phyloP scores from a whole-genome alignment of 495 filamentous ascomycete species.

The Pyrenopolyporus hunteri region DNA sequence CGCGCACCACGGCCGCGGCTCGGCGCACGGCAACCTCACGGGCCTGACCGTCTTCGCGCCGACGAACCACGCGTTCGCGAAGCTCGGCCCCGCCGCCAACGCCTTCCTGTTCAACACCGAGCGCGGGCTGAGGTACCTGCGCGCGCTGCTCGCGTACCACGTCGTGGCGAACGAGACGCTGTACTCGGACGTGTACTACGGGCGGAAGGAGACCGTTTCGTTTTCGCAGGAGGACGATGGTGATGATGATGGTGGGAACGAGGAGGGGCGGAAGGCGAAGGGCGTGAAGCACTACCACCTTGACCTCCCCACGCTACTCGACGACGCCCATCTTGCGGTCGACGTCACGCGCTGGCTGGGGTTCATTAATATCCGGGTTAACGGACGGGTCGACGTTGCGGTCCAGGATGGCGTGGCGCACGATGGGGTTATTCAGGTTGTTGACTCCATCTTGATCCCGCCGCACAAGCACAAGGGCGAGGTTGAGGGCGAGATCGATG shows the following conservation, averaged over 20 bases:
- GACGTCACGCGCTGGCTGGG: slow-evolving; percentile 69
- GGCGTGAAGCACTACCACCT: slow-evolving; percentile 54
- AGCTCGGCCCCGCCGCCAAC: slow-evolving; percentile 71
- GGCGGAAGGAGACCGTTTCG: slow-evolving; percentile 25
- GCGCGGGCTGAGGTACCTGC: slow-evolving; percentile 72
- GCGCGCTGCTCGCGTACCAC: slow-evolving; percentile 77
- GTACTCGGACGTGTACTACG: slow-evolving; percentile 81
- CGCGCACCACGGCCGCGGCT: slow-evolving; percentile 38
- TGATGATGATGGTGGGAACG: slow-evolving; percentile 7
- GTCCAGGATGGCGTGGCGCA: slow-evolving; percentile 69
- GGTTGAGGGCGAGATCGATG: slow-evolving; percentile 60
- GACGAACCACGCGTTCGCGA: slow-evolving; percentile 73
- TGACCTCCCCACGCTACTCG: slow-evolving; percentile 70
- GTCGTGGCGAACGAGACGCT: slow-evolving; percentile 75
- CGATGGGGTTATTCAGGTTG: slow-evolving; percentile 80
- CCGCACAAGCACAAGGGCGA: slow-evolving; percentile 57
- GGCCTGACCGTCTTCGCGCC: slow-evolving; percentile 74
- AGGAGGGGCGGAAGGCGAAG: background rate
- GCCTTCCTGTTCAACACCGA: slow-evolving; percentile 76
- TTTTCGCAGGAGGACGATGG: slow-evolving; percentile 3
- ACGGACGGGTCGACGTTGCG: slow-evolving; percentile 65
- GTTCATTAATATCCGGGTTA: slow-evolving; percentile 70
- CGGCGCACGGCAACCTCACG: slow-evolving; percentile 32
- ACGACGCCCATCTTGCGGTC: slow-evolving; percentile 63
- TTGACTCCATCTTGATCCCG: slow-evolving; percentile 74